Conservation (phyloP, 2,329 filamentous ascomycete species). For the Lecanoromycetidae sp. region DNA sequence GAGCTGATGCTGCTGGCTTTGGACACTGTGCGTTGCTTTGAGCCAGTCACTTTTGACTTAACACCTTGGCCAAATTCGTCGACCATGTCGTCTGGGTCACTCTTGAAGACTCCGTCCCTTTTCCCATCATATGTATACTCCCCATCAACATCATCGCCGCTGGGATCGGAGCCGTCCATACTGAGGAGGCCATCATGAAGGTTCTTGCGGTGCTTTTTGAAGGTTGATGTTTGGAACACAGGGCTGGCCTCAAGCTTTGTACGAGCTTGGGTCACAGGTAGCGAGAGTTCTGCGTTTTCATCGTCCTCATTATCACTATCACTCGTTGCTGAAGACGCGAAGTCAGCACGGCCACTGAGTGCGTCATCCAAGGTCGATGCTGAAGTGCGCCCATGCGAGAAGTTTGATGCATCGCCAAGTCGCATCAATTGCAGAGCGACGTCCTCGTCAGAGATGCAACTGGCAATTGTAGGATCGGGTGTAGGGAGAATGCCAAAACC, state of each 20-base stretch:
- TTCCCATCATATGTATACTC: constrained; percentile 43
- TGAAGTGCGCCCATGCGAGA: constrained; percentile 84
- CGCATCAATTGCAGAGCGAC: constrained; percentile 95
- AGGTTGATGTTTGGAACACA: constrained; percentile 32
- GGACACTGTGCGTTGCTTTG: constrained; percentile 10
- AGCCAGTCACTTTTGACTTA: constrained; percentile 4
- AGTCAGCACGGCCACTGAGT: constrained; percentile 79
- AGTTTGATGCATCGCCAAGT: constrained; percentile 83
- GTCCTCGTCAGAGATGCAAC: constrained; percentile 95
- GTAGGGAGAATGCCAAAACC: constrained; percentile 64
- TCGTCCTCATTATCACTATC: constrained; percentile 56
- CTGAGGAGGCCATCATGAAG: constrained; percentile 43
- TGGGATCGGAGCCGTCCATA: constrained; percentile 47
- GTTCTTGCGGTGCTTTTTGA: constrained; percentile 37
- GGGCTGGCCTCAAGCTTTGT: constrained; percentile 24
- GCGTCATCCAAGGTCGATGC: constrained; percentile 89
- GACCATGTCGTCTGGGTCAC: constrained; percentile 38
- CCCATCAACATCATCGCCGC: constrained; percentile 48
- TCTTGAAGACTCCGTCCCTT: constrained; percentile 42
- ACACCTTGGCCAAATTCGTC: constrained; percentile 13
- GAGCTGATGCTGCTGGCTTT: constrained; percentile 18
- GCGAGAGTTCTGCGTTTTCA: constrained; percentile 42
- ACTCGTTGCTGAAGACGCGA: constrained; percentile 71
- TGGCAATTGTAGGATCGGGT: constrained; percentile 91
- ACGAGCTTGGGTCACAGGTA: constrained; percentile 33